These are phyloP conservation scores for Tetracladium setigerum DNA, from an alignment of 495 filamentous ascomycete species.

Conservation along the genomic window DNA sequence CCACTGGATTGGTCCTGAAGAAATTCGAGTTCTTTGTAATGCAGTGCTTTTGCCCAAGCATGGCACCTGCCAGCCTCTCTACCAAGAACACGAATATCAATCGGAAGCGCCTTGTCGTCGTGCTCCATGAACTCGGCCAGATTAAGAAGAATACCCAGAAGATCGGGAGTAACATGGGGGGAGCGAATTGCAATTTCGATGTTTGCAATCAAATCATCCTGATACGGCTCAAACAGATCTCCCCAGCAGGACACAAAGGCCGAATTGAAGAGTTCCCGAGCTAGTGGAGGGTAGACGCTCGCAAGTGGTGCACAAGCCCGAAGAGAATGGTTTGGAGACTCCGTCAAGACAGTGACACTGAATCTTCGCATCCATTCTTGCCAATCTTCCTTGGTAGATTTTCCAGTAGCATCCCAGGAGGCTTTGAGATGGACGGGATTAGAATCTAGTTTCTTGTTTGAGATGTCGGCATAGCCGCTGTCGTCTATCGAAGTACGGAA, in stretches of 20 bases:
- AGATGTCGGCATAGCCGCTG: conserved; percentile 67
- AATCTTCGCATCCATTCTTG: conserved; percentile 97
- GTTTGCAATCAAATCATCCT: conserved; percentile 86
- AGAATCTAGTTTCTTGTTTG: conserved; percentile 86
- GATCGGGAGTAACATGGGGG: conserved; percentile 87
- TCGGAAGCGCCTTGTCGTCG: conserved; percentile 94
- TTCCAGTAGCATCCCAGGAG: conserved; percentile 92
- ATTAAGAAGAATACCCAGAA: conserved; percentile 89
- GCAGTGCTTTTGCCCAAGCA: conserved; percentile 93
- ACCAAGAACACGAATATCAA: conserved; percentile 89
- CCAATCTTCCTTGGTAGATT: conserved; percentile 97
- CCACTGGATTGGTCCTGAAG: conserved; percentile 94
- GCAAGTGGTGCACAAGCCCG: conserved; percentile 88
- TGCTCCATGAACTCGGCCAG: conserved; percentile 99
- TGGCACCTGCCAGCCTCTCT: conserved; percentile 93
- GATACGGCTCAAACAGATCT: conserved; percentile 87
- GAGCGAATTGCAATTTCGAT: conserved; percentile 93
- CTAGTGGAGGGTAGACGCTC: conserved; percentile 81
- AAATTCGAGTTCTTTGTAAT: conserved; percentile 98
- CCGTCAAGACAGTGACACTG: conserved; percentile 88
- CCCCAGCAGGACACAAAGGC: conserved; percentile 99
- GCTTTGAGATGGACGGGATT: conserved; percentile 96
- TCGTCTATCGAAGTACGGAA: conserved; percentile 77
- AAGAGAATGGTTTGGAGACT: conserved; percentile 91
- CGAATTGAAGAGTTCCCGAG: conserved; percentile 93